Evolutionary conservation across 331 rosid genomes (phyloP).

Genomic region (Rhamnella rubrinervis): DNA sequence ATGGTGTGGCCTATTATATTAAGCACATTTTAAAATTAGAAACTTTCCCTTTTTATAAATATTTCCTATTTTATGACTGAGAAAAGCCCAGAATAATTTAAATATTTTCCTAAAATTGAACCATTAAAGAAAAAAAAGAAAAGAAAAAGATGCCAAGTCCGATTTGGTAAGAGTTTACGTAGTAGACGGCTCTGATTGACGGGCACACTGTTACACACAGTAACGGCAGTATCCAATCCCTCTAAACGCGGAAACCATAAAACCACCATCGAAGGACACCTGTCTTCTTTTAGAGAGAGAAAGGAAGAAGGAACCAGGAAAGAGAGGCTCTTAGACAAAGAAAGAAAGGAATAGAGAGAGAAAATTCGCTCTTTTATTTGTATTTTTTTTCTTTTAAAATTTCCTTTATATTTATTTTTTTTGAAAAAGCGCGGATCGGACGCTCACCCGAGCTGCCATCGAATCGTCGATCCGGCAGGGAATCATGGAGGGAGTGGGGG

Average conservation of each 20-base stretch:
- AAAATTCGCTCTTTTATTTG: background rate
- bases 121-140: no score
- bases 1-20: no score
- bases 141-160: no score
- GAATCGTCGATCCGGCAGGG: conserved; percentile 34
- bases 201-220: background rate
- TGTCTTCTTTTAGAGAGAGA: conserved; percentile 16
- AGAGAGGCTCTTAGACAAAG: background rate
- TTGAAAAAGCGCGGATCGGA: conserved; percentile 38
- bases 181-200: conserved; percentile 39
- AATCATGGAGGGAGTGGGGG: conserved; percentile 95
- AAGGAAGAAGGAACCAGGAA: background rate
- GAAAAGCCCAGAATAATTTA: no score
- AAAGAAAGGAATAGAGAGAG: background rate
- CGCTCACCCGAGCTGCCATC: conserved; percentile 9
- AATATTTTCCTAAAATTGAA: no score
- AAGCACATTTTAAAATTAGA: no score
- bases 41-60: no score
- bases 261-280: conserved; percentile 3
- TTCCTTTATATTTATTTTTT: no score
- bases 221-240: conserved; percentile 16
- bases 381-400: background rate
- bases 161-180: background rate
- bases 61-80: no score
- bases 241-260: conserved; percentile 27